These are phyloP conservation scores for Tuber aestivum DNA, from an alignment of 495 filamentous ascomycete genomes.

Conservation along the genomic window DNA sequence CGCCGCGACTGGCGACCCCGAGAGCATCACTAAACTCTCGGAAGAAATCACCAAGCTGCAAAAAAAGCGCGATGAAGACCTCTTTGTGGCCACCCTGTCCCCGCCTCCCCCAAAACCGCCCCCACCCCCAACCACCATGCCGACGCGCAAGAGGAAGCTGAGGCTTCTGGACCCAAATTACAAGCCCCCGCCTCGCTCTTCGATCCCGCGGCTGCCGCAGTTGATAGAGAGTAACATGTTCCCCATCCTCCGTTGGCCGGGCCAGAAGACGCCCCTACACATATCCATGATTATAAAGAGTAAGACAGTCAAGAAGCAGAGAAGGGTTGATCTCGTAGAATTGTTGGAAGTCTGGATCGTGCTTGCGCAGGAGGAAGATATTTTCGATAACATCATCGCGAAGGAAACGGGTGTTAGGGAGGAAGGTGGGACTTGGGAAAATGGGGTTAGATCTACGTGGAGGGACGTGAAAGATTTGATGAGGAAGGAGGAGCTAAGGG, in stretches of 20 bases:
- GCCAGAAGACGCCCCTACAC: neutral
- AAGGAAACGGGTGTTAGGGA: constrained; percentile 6
- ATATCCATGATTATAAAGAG: constrained; percentile 28
- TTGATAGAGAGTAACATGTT: constrained; percentile 19
- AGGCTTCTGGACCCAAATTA: neutral
- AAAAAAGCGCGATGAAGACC: constrained; percentile 10
- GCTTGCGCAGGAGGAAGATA: constrained; percentile 34
- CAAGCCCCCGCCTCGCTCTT: constrained; percentile 3
- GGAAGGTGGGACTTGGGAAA: neutral
- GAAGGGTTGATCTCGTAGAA: constrained; percentile 15
- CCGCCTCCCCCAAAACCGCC: constrained; percentile 28
- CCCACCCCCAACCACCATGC: constrained; percentile 21
- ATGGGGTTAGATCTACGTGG: constrained; percentile 10
- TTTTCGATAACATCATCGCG: constrained; percentile 25
- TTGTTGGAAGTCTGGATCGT: constrained; percentile 21
- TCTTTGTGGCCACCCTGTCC: constrained; percentile 16
- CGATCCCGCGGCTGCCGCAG: constrained; percentile 10
- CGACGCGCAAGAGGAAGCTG: constrained; percentile 8
- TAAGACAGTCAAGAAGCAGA: constrained; percentile 28
- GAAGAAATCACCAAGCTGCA: constrained; percentile 11
- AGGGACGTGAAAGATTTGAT: constrained; percentile 13
- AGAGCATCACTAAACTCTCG: constrained; percentile 12
- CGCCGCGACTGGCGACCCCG: constrained; percentile 24
- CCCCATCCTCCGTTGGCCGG: constrained; percentile 22
- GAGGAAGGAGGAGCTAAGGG: constrained; percentile 8